phyloP scores from a whole-genome alignment of 106 monocot species.

The Dendrobium officinale region DNA sequence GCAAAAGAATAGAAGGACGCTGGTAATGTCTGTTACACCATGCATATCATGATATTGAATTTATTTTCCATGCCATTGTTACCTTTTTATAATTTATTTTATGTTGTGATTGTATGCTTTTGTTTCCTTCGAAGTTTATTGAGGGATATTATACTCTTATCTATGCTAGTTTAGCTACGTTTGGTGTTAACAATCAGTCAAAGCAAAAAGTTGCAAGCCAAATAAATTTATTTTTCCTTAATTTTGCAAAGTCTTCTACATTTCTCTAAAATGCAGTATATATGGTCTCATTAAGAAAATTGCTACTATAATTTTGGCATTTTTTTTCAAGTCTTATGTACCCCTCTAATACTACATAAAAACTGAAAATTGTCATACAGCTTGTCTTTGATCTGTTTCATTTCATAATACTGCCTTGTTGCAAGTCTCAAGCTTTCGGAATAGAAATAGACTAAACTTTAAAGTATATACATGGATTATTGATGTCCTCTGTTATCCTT shows the following conservation, averaged over 20 bases:
- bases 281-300: neutral
- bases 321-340: neutral
- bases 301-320: neutral
- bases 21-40: conserved; percentile 24
- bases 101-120: neutral
- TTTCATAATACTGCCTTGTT: neutral
- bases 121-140: neutral
- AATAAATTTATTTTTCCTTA: neutral
- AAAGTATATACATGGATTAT: neutral
- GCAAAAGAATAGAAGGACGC: conserved; percentile 63
- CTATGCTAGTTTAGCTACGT: neutral
- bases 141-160: neutral
- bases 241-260: neutral
- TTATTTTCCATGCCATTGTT: neutral
- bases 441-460: neutral
- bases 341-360: neutral
- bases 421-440: neutral
- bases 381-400: neutral
- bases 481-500: neutral
- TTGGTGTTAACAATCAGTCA: neutral
- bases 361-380: neutral
- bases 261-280: neutral
- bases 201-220: neutral
- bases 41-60: neutral
- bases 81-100: neutral